phyloP scores from a whole-genome alignment of 306 rosid genomes.

The Fragaria iinumae region DNA sequence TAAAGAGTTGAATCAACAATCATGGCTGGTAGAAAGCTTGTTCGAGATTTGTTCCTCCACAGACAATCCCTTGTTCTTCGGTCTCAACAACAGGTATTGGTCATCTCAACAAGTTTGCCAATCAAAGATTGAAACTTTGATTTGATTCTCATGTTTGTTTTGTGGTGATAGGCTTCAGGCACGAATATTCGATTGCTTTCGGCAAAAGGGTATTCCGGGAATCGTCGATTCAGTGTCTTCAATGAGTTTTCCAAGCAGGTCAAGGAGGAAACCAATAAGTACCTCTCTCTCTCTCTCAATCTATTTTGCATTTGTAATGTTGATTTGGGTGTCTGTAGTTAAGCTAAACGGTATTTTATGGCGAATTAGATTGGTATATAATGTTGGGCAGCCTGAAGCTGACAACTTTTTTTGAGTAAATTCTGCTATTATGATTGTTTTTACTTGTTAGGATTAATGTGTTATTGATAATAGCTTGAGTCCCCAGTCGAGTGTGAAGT shows the following conservation, averaged over 20 bases:
- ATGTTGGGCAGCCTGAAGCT: not conserved
- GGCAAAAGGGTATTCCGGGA: slow-evolving; percentile 33
- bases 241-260: slow-evolving; percentile 73
- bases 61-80: slow-evolving; percentile 45
- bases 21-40: slow-evolving; percentile 64
- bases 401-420: not conserved
- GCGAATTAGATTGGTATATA: not conserved
- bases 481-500: not conserved
- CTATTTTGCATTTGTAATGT: not conserved
- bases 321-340: not conserved
- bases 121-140: slow-evolving; percentile 1
- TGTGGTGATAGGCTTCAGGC: slow-evolving; percentile 38
- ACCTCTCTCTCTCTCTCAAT: slow-evolving; percentile 8
- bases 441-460: not conserved
- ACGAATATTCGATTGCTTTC: slow-evolving; percentile 41
- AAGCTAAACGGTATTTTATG: not conserved
- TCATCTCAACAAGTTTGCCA: not conserved
- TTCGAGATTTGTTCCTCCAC: slow-evolving; percentile 68
- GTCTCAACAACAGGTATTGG: slow-evolving; percentile 45
- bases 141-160: not conserved
- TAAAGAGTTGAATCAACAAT: no score
- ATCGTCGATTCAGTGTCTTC: slow-evolving; percentile 65
- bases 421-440: not conserved
- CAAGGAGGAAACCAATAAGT: slow-evolving; percentile 79
- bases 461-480: not conserved